Conservation (phyloP, 345 rosid species). For the sweet orange (Citrus sinensis) region DVS_A1.0 CM039163.1:25668001-25668500, state of each 20-base stretch:
- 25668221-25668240: slow-evolving; percentile 32
- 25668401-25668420: slow-evolving; percentile 26
- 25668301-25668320: slow-evolving; percentile 32
- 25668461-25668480: slow-evolving; percentile 16
- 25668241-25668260: slow-evolving; percentile 35
- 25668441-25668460: slow-evolving; percentile 29
- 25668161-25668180: slow-evolving; percentile 21
- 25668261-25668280: slow-evolving; percentile 33
- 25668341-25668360: slow-evolving; percentile 48
- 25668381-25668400: slow-evolving; percentile 22
- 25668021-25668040: slow-evolving; percentile 47
- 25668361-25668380: slow-evolving; percentile 42
- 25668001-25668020: slow-evolving; percentile 39
- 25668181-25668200: slow-evolving; percentile 16
- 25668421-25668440: slow-evolving; percentile 29
- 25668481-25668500: slow-evolving; percentile 2
- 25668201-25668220: slow-evolving; percentile 21
- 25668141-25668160: slow-evolving; percentile 39
- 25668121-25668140: slow-evolving; percentile 40
- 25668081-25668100: slow-evolving; percentile 49
- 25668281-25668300: slow-evolving; percentile 31
- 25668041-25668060: slow-evolving; percentile 71
- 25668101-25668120: slow-evolving; percentile 35
- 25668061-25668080: slow-evolving; percentile 73
- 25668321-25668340: slow-evolving; percentile 42